Percentiles rank a stretch among this genome's conserved stretches.
phyloP scores from a whole-genome alignment of 192 early-diverging fungal species.

The Backusella westeae region DNA sequence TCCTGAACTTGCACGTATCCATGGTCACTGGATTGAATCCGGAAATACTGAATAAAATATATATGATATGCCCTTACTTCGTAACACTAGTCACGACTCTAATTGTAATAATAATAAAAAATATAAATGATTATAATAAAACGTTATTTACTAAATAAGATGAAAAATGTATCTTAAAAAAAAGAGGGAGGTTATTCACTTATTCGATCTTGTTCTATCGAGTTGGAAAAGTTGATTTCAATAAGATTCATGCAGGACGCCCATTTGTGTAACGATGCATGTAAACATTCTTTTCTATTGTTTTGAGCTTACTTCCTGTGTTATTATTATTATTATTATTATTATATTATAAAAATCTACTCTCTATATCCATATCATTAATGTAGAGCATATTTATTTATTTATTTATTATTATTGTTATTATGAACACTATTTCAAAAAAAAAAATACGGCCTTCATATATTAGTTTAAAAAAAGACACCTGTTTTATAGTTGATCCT shows the following conservation, averaged over 20 bases:
- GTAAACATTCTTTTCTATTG: background rate
- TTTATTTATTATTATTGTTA: too few species aligned
- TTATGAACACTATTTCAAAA: too few species aligned
- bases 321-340: too few species aligned
- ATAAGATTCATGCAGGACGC: background rate
- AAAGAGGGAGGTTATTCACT: too few species aligned
- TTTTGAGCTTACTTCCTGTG: too few species aligned
- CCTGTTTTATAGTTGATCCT: too few species aligned
- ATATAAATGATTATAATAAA: background rate
- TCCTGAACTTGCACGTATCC: slow-evolving; percentile 62
- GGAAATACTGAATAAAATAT: slow-evolving; percentile 16
- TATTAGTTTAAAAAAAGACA: too few species aligned
- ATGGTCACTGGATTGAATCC: slow-evolving; percentile 59
- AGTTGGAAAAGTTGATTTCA: background rate
- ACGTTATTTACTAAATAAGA: too few species aligned
- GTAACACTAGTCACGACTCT: background rate
- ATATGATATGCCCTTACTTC: background rate
- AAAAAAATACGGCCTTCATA: too few species aligned
- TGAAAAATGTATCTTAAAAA: background rate
- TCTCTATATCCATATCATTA: too few species aligned
- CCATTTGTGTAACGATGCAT: background rate
- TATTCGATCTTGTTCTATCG: background rate
- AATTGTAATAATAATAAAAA: background rate
- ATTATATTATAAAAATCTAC: too few species aligned
- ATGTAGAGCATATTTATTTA: too few species aligned